Conservation (phyloP, 345 rosid genomes). For the Raphanus sativus region DNA sequence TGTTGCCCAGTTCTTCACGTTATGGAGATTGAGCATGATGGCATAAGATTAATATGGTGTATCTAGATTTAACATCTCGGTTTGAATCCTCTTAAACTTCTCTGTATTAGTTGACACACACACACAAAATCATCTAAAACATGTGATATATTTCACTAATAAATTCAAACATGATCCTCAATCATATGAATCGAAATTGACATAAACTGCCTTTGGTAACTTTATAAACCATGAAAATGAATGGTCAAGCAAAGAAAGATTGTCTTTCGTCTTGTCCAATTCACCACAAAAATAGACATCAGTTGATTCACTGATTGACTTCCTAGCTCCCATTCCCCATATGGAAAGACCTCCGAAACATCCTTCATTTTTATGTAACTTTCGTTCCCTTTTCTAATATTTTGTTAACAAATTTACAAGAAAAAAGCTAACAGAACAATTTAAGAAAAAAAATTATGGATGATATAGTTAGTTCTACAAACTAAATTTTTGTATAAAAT, state of each 20-base stretch:
- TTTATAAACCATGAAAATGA: not conserved
- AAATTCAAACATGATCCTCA: not conserved
- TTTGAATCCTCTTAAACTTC: not conserved
- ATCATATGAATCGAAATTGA: not conserved
- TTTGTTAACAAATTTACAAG: not conserved
- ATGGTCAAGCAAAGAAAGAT: not conserved
- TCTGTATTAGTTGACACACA: not conserved
- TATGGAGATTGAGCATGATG: not conserved
- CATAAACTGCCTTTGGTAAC: not conserved
- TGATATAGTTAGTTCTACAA: not conserved
- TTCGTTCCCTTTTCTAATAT: not conserved
- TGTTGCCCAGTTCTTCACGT: not conserved
- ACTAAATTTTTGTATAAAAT: not conserved
- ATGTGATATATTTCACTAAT: not conserved
- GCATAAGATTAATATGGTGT: not conserved
- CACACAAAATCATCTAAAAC: not conserved
- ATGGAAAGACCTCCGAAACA: not conserved
- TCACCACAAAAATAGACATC: not conserved
- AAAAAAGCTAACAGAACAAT: not conserved
- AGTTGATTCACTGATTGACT: not conserved
- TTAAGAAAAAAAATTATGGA: not conserved
- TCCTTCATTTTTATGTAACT: not conserved
- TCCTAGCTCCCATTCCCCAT: not conserved
- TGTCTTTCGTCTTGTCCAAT: not conserved
- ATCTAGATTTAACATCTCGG: not conserved